These are phyloP conservation scores for Termitomyces sp. DNA, from an alignment of 768 basidiomycete genomes.

Conservation along the genomic window DNA sequence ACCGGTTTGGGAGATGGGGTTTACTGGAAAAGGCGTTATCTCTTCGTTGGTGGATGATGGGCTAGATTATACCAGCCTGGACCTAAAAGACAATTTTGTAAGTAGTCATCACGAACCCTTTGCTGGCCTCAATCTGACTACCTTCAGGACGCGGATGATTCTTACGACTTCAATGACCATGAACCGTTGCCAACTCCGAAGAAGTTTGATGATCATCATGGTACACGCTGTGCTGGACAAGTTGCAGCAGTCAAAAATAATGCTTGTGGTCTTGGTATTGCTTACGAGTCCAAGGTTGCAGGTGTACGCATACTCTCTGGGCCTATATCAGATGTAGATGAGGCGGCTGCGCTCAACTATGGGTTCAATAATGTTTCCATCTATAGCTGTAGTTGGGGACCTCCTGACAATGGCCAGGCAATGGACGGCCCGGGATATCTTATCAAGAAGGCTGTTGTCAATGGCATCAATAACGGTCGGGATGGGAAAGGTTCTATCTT, in stretches of 20 bases:
- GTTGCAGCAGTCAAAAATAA: conserved; percentile 90
- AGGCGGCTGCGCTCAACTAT: conserved; percentile 92
- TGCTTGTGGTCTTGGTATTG: conserved; percentile 92
- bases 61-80: conserved; percentile 82
- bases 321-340: conserved; percentile 91
- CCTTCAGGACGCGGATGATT: conserved; percentile 75
- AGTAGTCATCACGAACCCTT: conserved; percentile 24
- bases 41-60: conserved; percentile 94
- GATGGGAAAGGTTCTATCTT: conserved; percentile 88
- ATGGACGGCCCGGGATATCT: conserved; percentile 94
- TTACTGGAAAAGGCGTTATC: conserved; percentile 83
- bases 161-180: conserved; percentile 97
- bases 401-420: conserved; percentile 87
- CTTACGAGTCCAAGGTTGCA: conserved; percentile 87
- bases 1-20: conserved; percentile 83
- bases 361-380: conserved; percentile 89
- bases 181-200: conserved; percentile 80
- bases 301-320: conserved; percentile 95
- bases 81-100: conserved; percentile 90
- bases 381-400: conserved; percentile 98
- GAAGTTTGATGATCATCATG: conserved; percentile 90
- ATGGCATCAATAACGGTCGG: conserved; percentile 89
- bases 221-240: conserved; percentile 97
- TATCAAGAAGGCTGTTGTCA: conserved; percentile 90
- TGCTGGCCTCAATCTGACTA: neutral